Base-by-base conservation (phyloP, 192 early-diverging fungal species). In the Entophlyctis helioformis region DNA sequence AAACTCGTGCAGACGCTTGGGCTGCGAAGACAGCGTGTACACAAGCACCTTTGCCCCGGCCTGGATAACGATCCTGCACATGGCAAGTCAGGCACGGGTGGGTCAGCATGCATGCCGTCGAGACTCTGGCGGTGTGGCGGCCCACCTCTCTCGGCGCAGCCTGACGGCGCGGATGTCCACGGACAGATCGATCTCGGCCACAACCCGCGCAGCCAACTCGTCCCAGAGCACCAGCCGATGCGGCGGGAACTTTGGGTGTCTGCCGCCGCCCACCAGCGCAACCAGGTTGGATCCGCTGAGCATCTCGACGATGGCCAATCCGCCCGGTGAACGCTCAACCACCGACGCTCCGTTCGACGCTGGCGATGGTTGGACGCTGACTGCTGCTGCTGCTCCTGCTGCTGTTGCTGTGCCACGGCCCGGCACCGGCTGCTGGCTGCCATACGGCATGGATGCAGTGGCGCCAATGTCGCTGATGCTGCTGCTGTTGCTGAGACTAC, bases 201-300 rank as follows among this genome's bases (percentile, higher is more conserved):
- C 72, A 3, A 78, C 66, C 44, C 75, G 76, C 32, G 66, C 71
- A 55, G 74, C 80, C 8, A 72, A 69, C 47, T 86, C 86, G 47
- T 94, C 91, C 74, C 85, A 94, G 39, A 94, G 76, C 35, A 85
- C 77, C 12, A 87, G 89, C 39, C 82, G 82, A 62, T 85, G 89
- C 8, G 85, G 85, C n/a, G 85, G 80, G 42, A 84, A 86, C 53
- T 74, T 71, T 35, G 89, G 87, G 46, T 87, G 83, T 45, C 78
- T 72, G 11, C 86, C 86, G 1, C 84, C 84, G 23, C 84, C 87
- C 11, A 91, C 87, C 39, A 90, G 69, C 0, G 84, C 89, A 27
- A 91, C 66, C 53, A 83, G 87, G 55, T 94, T 91, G 45, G 82
- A 83, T 5, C 85, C 67, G 53, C 83, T 82, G 6, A 90, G 68